A percentile compares a stretch with the other conserved stretches of the same genome.
These are phyloP conservation scores for Zelopaecilomyces penicillatus DNA, from an alignment of 2,329 filamentous ascomycete genomes.

Conservation along the genomic window DNA sequence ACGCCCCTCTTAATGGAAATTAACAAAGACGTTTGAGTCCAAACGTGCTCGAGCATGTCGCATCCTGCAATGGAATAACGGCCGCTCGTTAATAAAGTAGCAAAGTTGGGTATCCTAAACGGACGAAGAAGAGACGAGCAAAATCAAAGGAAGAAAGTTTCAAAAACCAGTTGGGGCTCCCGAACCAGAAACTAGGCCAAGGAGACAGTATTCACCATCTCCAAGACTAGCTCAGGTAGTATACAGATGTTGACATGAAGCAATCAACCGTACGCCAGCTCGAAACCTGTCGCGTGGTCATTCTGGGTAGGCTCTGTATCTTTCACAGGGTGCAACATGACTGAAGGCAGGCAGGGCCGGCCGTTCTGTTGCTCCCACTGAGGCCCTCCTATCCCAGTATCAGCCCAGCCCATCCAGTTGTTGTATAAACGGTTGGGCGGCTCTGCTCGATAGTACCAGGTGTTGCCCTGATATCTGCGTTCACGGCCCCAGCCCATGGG, in stretches of 20 bases:
- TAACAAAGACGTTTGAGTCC: too few relatives aligned
- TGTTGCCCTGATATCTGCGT: conserved; percentile 47
- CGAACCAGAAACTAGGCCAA: too few relatives aligned
- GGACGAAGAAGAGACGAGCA: background rate
- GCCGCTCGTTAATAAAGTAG: too few relatives aligned
- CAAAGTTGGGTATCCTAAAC: background rate
- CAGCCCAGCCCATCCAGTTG: conserved; percentile 55
- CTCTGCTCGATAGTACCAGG: conserved; percentile 53
- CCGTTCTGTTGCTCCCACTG: conserved; percentile 50
- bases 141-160: background rate
- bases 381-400: conserved; percentile 44
- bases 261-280: conserved; percentile 29
- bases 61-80: too few relatives aligned
- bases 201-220: too few relatives aligned
- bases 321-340: conserved; percentile 53
- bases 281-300: conserved; percentile 31
- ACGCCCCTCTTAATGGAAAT: too few relatives aligned
- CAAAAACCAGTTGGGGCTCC: too few relatives aligned
- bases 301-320: conserved; percentile 43
- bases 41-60: too few relatives aligned
- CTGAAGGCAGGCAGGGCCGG: conserved; percentile 48
- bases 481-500: conserved; percentile 53
- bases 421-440: conserved; percentile 52
- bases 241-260: background rate
- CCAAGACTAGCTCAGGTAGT: too few relatives aligned